A percentile compares a stretch with the other conserved stretches of the same genome.
Conservation (phyloP, 371 early-diverging fungal species). For the Apophysomyces sp. region DNA sequence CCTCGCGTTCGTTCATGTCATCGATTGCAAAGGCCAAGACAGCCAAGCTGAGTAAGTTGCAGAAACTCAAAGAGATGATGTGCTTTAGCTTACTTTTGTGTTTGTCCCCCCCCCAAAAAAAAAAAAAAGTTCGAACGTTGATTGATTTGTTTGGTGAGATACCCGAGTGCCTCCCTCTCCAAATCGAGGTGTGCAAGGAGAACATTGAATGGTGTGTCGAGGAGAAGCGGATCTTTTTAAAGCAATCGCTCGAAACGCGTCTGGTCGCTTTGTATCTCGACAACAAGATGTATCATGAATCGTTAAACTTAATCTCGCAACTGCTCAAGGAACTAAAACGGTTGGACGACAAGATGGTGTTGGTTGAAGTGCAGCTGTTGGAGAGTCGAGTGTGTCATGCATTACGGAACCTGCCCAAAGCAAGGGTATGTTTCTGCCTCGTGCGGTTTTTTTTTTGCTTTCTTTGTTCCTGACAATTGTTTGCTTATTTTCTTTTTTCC, state of each 20-base stretch:
- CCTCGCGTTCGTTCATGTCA: conserved; percentile 76
- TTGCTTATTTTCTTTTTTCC: too few relatives aligned
- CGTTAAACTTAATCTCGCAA: conserved; percentile 80
- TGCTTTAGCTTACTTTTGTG: too few relatives aligned
- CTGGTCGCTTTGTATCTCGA: conserved; percentile 91
- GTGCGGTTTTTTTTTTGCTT: too few relatives aligned
- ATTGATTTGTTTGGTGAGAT: conserved; percentile 90
- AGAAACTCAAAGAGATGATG: not conserved
- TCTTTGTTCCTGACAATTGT: too few relatives aligned
- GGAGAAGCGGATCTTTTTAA: conserved; percentile 92
- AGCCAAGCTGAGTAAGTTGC: conserved; percentile 82
- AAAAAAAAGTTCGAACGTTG: conserved; percentile 78
- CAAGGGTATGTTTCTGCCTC: conserved; percentile 81
- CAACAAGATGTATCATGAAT: conserved; percentile 92
- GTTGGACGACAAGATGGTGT: conserved; percentile 96
- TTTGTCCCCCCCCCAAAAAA: too few relatives aligned
- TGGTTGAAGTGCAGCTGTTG: conserved; percentile 95
- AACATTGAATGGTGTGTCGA: conserved; percentile 89
- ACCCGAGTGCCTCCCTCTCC: conserved; percentile 83
- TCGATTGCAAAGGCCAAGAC: conserved; percentile 95
- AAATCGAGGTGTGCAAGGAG: conserved; percentile 91
- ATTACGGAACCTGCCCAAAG: conserved; percentile 90
- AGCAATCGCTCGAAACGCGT: conserved; percentile 92
- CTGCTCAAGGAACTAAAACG: conserved; percentile 95
- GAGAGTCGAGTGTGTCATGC: conserved; percentile 96